Evolutionary conservation across 495 filamentous ascomycete species (phyloP).

Genomic region (Poronia punctata): DNA sequence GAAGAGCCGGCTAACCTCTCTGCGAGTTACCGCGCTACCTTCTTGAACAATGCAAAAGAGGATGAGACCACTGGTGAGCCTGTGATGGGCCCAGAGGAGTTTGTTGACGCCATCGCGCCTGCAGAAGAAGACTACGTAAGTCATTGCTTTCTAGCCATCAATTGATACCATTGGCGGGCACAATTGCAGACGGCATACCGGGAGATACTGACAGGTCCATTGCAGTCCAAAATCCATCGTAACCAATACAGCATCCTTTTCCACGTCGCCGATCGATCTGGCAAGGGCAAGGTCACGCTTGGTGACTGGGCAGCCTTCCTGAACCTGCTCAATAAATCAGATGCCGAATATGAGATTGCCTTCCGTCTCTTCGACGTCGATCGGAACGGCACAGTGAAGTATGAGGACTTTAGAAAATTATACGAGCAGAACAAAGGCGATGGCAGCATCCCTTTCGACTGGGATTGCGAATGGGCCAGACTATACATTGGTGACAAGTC

Average conservation of each 20-base stretch:
- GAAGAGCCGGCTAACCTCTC: slow-evolving; percentile 55
- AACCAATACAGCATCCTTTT: slow-evolving; percentile 93
- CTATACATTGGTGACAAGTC: slow-evolving; percentile 84
- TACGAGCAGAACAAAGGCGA: slow-evolving; percentile 78
- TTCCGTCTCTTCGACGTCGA: slow-evolving; percentile 91
- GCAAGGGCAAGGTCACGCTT: slow-evolving; percentile 62
- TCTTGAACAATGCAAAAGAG: slow-evolving; percentile 68
- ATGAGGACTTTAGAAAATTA: slow-evolving; percentile 71
- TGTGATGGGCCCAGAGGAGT: slow-evolving; percentile 75
- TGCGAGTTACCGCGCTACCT: slow-evolving; percentile 60
- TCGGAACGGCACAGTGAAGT: slow-evolving; percentile 74
- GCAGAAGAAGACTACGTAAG: slow-evolving; percentile 84
- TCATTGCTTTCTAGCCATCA: slow-evolving; percentile 5
- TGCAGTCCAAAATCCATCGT: slow-evolving; percentile 92
- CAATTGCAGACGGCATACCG: neutral
- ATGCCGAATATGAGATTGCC: slow-evolving; percentile 97
- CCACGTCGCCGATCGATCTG: slow-evolving; percentile 72
- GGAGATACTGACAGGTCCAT: slow-evolving; percentile 1
- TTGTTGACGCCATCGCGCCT: slow-evolving; percentile 86
- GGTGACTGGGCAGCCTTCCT: slow-evolving; percentile 89
- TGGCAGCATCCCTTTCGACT: slow-evolving; percentile 85
- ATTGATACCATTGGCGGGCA: neutral
- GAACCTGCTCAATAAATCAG: slow-evolving; percentile 86
- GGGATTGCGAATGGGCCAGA: slow-evolving; percentile 95
- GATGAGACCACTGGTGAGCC: slow-evolving; percentile 68